phyloP scores from a whole-genome alignment of 2,329 filamentous ascomycete genomes.

The Herpotrichia juniperi region DNA sequence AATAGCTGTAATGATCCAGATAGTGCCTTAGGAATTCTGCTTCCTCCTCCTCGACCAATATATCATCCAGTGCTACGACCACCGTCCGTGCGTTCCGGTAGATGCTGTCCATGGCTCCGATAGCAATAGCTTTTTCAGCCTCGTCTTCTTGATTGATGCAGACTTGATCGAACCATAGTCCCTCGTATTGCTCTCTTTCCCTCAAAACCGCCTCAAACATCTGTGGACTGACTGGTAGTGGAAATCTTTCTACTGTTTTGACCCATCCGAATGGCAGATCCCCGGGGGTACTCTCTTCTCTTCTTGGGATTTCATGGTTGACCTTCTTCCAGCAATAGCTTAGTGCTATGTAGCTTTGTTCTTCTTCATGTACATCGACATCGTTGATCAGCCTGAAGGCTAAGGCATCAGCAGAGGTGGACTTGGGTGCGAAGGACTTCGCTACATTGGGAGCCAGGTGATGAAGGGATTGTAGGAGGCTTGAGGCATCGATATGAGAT shows the following conservation, averaged over 20 bases:
- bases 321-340: constrained; percentile 50
- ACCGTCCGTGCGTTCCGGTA: constrained; percentile 50
- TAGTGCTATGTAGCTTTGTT: constrained; percentile 49
- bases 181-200: constrained; percentile 46
- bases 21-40: constrained; percentile 46
- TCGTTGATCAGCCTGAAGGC: constrained; percentile 48
- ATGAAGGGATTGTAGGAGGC: constrained; percentile 32
- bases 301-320: constrained; percentile 30
- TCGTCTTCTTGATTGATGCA: constrained; percentile 52
- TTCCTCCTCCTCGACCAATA: constrained; percentile 43
- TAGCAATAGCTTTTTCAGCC: constrained; percentile 45
- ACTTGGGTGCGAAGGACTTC: constrained; percentile 37
- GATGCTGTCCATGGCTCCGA: constrained; percentile 50
- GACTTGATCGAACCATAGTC: constrained; percentile 53
- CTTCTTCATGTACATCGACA: constrained; percentile 38
- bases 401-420: constrained; percentile 22
- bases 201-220: constrained; percentile 50
- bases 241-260: constrained; percentile 43
- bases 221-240: constrained; percentile 44
- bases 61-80: constrained; percentile 51
- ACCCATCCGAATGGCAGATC: constrained; percentile 44
- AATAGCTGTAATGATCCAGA: constrained; percentile 43
- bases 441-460: constrained; percentile 36
- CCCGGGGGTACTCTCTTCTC: constrained; percentile 28
- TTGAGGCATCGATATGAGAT: constrained; percentile 19